These are phyloP conservation scores for Alternaria sp. DNA, from an alignment of 2,329 filamentous ascomycete genomes.

Conservation along the genomic window DNA sequence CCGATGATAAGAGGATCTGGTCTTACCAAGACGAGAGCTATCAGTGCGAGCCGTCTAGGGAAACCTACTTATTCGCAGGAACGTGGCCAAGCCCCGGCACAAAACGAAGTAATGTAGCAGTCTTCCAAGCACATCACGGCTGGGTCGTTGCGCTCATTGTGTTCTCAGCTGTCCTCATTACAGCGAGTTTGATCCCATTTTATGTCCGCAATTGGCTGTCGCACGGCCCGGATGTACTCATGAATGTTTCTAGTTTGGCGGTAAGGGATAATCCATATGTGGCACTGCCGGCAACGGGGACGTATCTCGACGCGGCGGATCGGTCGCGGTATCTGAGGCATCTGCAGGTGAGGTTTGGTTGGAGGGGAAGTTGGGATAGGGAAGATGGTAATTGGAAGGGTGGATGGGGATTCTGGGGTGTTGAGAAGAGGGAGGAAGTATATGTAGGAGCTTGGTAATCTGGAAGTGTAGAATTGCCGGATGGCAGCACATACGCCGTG, in stretches of 20 bases:
- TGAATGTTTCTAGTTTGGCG: background rate
- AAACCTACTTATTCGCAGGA: slow-evolving; percentile 46
- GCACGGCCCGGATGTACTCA: background rate
- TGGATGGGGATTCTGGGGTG: too few relatives aligned
- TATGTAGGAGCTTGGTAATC: too few relatives aligned
- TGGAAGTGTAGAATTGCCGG: too few relatives aligned
- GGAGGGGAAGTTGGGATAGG: background rate
- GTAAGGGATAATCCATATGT: background rate
- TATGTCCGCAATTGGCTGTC: background rate
- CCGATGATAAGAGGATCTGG: background rate
- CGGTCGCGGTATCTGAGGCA: background rate
- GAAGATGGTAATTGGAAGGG: background rate
- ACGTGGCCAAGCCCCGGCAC: background rate
- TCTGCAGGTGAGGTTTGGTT: background rate
- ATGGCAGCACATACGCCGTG: too few relatives aligned
- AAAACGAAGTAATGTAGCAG: background rate
- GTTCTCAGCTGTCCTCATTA: fast-evolving
- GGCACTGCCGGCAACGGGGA: background rate
- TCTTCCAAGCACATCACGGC: background rate
- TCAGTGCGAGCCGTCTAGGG: too few relatives aligned
- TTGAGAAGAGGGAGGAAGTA: too few relatives aligned
- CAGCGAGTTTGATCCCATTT: background rate
- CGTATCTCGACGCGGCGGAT: background rate
- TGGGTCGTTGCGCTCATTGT: background rate
- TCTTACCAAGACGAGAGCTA: background rate